Evolutionary conservation across 2,329 filamentous ascomycete genomes (phyloP).

Genomic region (Venturia oleaginea): DNA sequence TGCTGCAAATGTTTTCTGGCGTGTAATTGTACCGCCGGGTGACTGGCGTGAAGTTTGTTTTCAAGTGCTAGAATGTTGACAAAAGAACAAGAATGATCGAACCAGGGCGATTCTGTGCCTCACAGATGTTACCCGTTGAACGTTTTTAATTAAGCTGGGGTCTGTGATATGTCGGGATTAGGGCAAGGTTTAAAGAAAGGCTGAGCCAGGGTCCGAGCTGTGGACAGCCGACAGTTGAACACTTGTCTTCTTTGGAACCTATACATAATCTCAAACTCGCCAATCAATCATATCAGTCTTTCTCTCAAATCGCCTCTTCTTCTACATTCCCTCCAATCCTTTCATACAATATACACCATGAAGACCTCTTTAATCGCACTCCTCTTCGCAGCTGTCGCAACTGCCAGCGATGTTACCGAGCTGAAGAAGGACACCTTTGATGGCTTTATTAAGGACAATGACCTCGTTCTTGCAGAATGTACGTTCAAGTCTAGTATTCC

Average conservation of each 20-base stretch:
- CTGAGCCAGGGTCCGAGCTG: background rate
- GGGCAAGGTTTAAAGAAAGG: background rate
- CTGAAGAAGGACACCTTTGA: constrained; percentile 82
- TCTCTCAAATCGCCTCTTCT: background rate
- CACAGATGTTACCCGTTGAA: background rate
- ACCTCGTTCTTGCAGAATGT: constrained; percentile 92
- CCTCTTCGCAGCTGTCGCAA: constrained; percentile 46
- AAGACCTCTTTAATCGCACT: constrained; percentile 18
- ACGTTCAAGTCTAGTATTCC: constrained; percentile 31
- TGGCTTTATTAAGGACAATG: constrained; percentile 74
- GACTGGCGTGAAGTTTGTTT: background rate
- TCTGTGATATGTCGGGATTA: background rate
- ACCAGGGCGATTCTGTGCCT: background rate
- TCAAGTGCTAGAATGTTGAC: background rate
- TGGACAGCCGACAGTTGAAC: background rate
- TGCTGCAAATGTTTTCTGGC: background rate
- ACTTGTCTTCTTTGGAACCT: background rate
- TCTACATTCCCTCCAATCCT: background rate
- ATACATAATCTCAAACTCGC: background rate
- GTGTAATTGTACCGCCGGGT: background rate
- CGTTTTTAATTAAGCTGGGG: background rate
- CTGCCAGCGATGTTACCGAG: constrained; percentile 70
- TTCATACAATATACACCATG: background rate
- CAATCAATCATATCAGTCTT: background rate
- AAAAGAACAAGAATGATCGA: background rate